Base-by-base conservation (phyloP, 352 stramenopile genomes). In the Peronospora belbahrii region DNA sequence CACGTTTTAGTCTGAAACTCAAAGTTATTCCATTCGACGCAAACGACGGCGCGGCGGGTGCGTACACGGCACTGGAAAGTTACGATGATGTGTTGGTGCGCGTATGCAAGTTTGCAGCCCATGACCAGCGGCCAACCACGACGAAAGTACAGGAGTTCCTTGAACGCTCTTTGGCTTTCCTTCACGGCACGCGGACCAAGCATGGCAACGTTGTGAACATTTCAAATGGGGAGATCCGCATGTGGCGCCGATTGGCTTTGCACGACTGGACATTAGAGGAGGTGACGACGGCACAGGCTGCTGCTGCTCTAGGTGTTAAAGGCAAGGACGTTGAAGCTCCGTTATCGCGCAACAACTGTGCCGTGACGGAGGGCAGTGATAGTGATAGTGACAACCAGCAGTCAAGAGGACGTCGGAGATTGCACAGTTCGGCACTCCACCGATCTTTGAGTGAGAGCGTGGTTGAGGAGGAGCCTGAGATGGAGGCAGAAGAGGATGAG, bases 211-310 rank as follows among this genome's bases (percentile, higher is more conserved):
- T 86, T 20, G 71, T 84, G 17, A 80, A 64, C 32, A 83, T 88
- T 47, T 81, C 77, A 55, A 88, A 88, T 47, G 77, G 82, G 51
- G 77, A 88, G 56, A 88, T 88, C 49, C 70, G 70, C 30, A 85
- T 83, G 70, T 88, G 77, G 77, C 77, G 77, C 23, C 72, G 77
- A 1, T 59, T 88, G 32, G 75, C 73, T 11, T 45, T 69, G 22
- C 77, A 88, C 37, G 68, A 88, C 48, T 88, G 77, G 77, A 46
- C 38, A 13, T 36, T 67, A 0, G 77, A 88, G 43, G 77, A 85
- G 15, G 64, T 73, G 42, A 74, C 67, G 37, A 62, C 52, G 31
- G 38, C 52, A 4, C 38, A 57, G 18, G 44, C 59, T 2, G 48
- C 47, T 24, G 47, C 40, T 2, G 52, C 48, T 27, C 42, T 63